Evolutionary conservation across 805 yeast species (phyloP).

Genomic region (Sugiyamaella boreocaroliniensis): DNA sequence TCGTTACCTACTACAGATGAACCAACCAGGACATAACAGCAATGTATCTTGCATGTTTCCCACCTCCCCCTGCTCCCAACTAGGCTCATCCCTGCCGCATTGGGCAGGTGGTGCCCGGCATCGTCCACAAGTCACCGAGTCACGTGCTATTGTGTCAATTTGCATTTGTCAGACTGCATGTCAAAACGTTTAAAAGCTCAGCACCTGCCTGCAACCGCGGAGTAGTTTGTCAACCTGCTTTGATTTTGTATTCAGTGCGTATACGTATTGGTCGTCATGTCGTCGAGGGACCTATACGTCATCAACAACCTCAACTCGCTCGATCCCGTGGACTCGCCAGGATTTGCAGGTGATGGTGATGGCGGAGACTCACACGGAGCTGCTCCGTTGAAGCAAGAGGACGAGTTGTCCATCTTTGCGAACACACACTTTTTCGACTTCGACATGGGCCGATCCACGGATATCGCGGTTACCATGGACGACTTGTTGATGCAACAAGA

Average conservation of each 20-base stretch:
- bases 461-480: constrained; percentile 36
- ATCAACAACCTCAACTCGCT: constrained; percentile 29
- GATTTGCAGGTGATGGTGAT: constrained; percentile 5
- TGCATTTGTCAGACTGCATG: neutral
- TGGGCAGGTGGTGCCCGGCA: no score
- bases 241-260: neutral
- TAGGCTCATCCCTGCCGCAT: no score
- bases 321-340: constrained; percentile 24
- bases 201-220: no score
- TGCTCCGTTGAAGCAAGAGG: constrained; percentile 19
- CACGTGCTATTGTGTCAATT: no score
- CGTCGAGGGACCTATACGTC: constrained; percentile 18
- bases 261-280: constrained; percentile 7
- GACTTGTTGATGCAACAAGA: constrained; percentile 36
- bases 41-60: no score
- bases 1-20: no score
- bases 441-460: constrained; percentile 38
- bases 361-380: neutral
- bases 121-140: no score
- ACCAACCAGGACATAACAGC: no score
- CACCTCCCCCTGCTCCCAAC: no score
- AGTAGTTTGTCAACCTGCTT: no score
- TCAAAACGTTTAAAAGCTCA: neutral
- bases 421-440: constrained; percentile 40
- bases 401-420: constrained; percentile 36